Evolutionary conservation across 371 early-diverging fungal species (phyloP), one percentile per base, ranked within the genome.

Genomic region (Actinomortierella ambigua): DNA sequence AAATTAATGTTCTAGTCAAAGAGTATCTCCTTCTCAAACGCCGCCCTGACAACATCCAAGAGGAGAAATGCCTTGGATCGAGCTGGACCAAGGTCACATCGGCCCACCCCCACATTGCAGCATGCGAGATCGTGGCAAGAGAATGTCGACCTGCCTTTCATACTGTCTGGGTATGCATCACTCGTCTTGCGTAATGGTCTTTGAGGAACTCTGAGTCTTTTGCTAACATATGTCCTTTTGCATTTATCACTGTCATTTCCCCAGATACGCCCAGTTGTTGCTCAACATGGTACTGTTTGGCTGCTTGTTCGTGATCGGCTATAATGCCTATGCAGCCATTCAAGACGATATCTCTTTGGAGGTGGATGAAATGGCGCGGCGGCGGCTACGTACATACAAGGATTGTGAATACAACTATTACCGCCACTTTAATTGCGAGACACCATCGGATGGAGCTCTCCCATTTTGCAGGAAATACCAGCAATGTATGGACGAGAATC

Each of bases 111-210:
- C 22, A 13, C 46, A 17, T n/a, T 20, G n/a, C 13, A 51, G 18
- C 23, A 28, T 34, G 24, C 20, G 41, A 53, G 71, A 48, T 57
- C 43, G 3, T 73, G 75, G 75, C 54, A 67, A 26, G 75, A 73
- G 46, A 73, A 73, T 27, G 68, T 73, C 9, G 75, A 73, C 28
- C 52, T 73, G 41, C 75, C 75, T 2, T 73, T 50, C 24, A 73
- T 73, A 23, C 17, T 73, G n/a, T 51, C 75, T 2, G 75, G 75
- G 75, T 73, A 73, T 20, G 18, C 22, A 22, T 24, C 22, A 3
- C 8, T 20, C 24, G 20, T 9, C 11, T 2, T 26, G 1, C n/a
- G 13, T 28, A 6, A n/a, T 42, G 18, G 13, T 29, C 3, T 40
- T 17, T 26, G 3, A 14, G 4, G 15, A 9, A 18, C n/a, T 26